Evolutionary conservation across 331 rosid genomes (phyloP), one percentile per base, ranked within the genome.

Genomic region (Erythrophleum ivorense): DNA sequence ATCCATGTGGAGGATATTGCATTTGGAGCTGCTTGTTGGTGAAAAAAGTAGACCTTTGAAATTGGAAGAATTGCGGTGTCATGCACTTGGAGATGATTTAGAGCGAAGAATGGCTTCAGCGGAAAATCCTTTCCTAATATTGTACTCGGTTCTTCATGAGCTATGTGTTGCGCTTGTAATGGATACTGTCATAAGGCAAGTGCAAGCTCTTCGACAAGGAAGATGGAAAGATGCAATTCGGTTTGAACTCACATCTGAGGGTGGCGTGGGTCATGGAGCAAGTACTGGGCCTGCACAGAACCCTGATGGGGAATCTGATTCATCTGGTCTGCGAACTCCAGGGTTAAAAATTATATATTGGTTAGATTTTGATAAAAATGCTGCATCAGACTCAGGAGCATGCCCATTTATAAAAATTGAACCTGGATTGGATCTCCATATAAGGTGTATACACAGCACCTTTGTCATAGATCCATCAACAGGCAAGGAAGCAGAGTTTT

Each of bases 171-270:
- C 94, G 67, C 98, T 96, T 57, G 89, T 92, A 76, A 92, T 96
- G 98, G 99, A 90, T 81, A 96, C 97, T 49, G 94, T 94, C 55
- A 69, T 91, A 77, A 91, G 96, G 92, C 99, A 96, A 91, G 97
- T 94, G 74, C 91, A 92, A 71, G 84, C 84, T 71, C 98, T 96
- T 79, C 86, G 95, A 76, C 99, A 89, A 86, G 99, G 98, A 6
- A 90, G 98, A 87, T 96, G 99, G 99, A 92, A 87, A 88, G 99
- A 96, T 82, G 93, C 94, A 73, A 96, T 96, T 87, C 94, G 94
- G 80, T 91, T 91, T 91, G 99, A 96, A 84, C 85, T 91, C 85
- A 89, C 92, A 69, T 71, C 99, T 58, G 98, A 96, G 38, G 88
- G 97, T 59, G 85, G 82, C 68, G 73, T 54, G 3, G 84, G 92